phyloP scores from a whole-genome alignment of 768 basidiomycete species.

The Hydnomerulius pinastri region DNA sequence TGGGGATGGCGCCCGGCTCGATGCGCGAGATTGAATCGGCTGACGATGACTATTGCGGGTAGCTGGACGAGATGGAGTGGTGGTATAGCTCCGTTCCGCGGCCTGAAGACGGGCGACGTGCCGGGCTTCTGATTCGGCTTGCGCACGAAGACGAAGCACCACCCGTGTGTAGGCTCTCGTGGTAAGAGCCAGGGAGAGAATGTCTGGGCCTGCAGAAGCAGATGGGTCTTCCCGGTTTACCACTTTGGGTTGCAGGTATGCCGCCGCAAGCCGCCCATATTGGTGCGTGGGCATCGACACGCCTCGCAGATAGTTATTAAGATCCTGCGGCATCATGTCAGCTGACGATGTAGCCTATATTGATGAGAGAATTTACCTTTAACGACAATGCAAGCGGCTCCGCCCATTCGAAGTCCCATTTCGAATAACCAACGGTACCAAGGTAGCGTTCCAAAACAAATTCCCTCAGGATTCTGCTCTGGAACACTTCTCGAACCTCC shows the following conservation, averaged over 20 bases:
- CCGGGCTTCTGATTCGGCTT: conserved; percentile 64
- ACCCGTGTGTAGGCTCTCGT: conserved; percentile 81
- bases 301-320: conserved; percentile 78
- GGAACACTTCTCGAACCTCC: conserved; percentile 52
- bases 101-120: conserved; percentile 16
- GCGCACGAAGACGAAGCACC: conserved; percentile 72
- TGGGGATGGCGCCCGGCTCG: conserved; percentile 70
- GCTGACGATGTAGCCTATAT: not conserved
- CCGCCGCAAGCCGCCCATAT: conserved; percentile 60
- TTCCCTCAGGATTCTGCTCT: conserved; percentile 56
- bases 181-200: conserved; percentile 56
- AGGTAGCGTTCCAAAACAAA: conserved; percentile 69
- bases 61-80: conserved; percentile 12
- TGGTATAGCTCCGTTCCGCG: conserved; percentile 1
- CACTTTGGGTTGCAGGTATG: conserved; percentile 54
- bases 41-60: conserved; percentile 27
- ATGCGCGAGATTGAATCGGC: conserved; percentile 41
- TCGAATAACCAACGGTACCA: conserved; percentile 67
- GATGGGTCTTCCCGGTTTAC: conserved; percentile 44
- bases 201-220: conserved; percentile 41
- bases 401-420: conserved; percentile 55
- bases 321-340: conserved; percentile 52
- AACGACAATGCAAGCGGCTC: conserved; percentile 69
- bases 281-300: conserved; percentile 76
- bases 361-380: conserved; percentile 44